Percentiles rank a stretch among this genome's conserved stretches.
These are phyloP conservation scores for Hymenoscyphus albidus DNA, from an alignment of 2,329 filamentous ascomycete species.

Conservation along the genomic window DNA sequence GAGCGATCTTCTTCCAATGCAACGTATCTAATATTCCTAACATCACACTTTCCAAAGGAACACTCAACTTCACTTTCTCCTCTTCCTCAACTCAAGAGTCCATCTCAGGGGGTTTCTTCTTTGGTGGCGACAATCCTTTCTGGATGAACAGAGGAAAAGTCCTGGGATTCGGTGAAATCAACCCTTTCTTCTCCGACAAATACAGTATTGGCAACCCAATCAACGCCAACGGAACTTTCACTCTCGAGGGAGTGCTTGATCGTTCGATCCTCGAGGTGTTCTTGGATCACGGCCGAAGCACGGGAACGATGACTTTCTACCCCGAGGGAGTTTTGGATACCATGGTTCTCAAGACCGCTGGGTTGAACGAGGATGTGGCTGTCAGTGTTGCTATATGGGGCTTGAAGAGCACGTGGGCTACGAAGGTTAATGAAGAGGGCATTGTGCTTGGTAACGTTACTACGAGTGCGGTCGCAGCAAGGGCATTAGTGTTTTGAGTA, in stretches of 20 bases:
- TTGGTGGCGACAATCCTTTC: constrained; percentile 47
- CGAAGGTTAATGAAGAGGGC: constrained; percentile 19
- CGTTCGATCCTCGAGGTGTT: constrained; percentile 53
- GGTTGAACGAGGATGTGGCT: constrained; percentile 27
- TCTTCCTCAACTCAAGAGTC: constrained; percentile 47
- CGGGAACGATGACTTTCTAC: constrained; percentile 49
- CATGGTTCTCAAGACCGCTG: constrained; percentile 26
- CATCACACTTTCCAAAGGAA: constrained; percentile 24
- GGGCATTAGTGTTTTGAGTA: not conserved
- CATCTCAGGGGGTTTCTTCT: constrained; percentile 46
- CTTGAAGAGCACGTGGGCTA: constrained; percentile 38
- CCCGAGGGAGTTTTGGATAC: constrained; percentile 38
- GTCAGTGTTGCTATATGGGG: constrained; percentile 36
- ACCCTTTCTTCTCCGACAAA: constrained; percentile 53
- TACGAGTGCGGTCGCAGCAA: not conserved
- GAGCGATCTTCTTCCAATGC: constrained; percentile 51
- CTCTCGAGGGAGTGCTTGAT: constrained; percentile 49
- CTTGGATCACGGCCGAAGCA: constrained; percentile 47
- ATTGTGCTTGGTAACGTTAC: constrained; percentile 30
- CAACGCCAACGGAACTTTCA: constrained; percentile 25
- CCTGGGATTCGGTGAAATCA: constrained; percentile 43
- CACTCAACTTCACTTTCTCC: constrained; percentile 50
- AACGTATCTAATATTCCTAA: constrained; percentile 45
- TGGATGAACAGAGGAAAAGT: constrained; percentile 49
- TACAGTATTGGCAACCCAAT: constrained; percentile 36